A percentile compares a stretch with the other conserved stretches of the same genome.
phyloP scores from a whole-genome alignment of 1,139 yeast species.

The Arxiozyma bovina region DNA sequence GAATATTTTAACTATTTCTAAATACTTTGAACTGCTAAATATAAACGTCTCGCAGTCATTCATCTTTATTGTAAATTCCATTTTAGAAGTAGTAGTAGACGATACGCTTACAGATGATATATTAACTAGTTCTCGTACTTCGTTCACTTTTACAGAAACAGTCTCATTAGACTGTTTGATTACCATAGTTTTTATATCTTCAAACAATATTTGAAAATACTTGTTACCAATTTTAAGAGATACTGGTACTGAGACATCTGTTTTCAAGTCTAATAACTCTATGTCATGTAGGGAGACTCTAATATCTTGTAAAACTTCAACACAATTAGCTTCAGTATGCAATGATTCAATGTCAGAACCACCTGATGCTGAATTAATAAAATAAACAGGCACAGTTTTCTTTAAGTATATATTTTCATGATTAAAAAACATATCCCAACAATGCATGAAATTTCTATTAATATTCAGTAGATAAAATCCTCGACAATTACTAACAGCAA shows the following conservation, averaged over 20 bases:
- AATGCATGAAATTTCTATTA: constrained; percentile 38
- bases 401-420: constrained; percentile 15
- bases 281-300: constrained; percentile 40
- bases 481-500: constrained; percentile 46
- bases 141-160: constrained; percentile 36
- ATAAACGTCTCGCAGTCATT: constrained; percentile 40
- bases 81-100: constrained; percentile 40
- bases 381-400: constrained; percentile 23
- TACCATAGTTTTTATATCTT: constrained; percentile 36
- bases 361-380: constrained; percentile 41
- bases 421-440: constrained; percentile 28
- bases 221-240: constrained; percentile 62
- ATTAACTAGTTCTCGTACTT: constrained; percentile 46
- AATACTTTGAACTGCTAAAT: constrained; percentile 50
- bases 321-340: constrained; percentile 39
- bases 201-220: constrained; percentile 47
- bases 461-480: constrained; percentile 55
- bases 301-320: constrained; percentile 41
- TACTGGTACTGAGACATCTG: constrained; percentile 43
- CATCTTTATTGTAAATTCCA: constrained; percentile 53
- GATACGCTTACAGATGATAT: constrained; percentile 48
- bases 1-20: constrained; percentile 60
- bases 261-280: constrained; percentile 37
- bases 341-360: constrained; percentile 41
- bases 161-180: constrained; percentile 25